Evolutionary conservation across 495 filamentous ascomycete genomes (phyloP).

Genomic region (Talaromyces thailandensis): DNA sequence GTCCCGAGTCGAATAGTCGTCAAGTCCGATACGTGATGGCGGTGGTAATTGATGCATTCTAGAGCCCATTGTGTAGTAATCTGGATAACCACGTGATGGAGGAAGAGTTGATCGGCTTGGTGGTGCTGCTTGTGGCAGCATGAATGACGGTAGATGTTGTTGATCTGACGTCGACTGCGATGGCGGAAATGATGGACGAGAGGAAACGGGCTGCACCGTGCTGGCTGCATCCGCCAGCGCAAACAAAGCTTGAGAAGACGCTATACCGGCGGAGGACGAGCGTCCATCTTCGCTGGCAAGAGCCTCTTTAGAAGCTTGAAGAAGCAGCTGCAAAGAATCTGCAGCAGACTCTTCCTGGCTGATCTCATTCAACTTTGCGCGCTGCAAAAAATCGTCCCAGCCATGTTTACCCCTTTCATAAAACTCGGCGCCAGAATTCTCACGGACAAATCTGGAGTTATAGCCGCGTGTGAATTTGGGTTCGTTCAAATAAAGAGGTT

Average conservation of each 20-base stretch:
- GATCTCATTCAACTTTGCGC: conserved; percentile 32
- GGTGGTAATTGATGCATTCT: not conserved
- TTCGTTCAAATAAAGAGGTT: conserved; percentile 9
- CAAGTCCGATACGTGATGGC: not conserved
- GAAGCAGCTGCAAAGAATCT: not conserved
- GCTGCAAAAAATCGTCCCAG: conserved; percentile 36
- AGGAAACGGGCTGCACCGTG: not conserved
- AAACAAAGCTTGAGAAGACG: not conserved
- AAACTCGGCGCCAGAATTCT: conserved; percentile 23
- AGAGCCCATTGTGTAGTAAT: not conserved
- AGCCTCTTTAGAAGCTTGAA: not conserved
- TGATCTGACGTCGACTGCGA: not conserved
- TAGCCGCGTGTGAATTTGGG: conserved; percentile 29
- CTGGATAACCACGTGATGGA: not conserved
- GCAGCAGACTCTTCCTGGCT: conserved; percentile 9
- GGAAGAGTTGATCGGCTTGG: not conserved
- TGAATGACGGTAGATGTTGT: not conserved
- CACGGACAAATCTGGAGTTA: conserved; percentile 24
- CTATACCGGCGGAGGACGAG: not conserved
- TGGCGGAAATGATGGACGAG: not conserved
- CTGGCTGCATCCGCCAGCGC: conserved; percentile 6
- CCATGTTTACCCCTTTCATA: conserved; percentile 22
- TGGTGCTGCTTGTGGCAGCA: not conserved
- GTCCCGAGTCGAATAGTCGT: not conserved
- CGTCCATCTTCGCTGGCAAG: not conserved